Evolutionary conservation across 2,329 filamentous ascomycete species (phyloP).

Genomic region (Sporothrix euskadiensis): DNA sequence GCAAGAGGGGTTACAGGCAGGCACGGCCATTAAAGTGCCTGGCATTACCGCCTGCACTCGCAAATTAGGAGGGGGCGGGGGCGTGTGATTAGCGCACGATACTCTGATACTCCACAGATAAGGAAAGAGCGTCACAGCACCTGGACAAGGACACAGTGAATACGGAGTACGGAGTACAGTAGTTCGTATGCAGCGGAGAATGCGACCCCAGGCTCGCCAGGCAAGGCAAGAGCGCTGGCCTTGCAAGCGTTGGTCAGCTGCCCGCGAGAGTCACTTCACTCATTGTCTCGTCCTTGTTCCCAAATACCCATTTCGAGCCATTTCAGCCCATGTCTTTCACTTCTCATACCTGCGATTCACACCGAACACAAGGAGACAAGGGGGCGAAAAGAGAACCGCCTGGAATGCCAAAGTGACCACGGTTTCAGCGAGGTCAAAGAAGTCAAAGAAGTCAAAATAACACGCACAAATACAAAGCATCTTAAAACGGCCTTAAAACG

Average conservation of each 20-base stretch:
- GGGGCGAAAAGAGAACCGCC: neutral
- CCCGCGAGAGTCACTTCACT: neutral
- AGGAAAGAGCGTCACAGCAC: neutral
- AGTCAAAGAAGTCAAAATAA: neutral
- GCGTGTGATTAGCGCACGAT: slow-evolving; percentile 20
- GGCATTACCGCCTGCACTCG: slow-evolving; percentile 17
- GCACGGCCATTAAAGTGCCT: neutral
- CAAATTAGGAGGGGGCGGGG: slow-evolving; percentile 3
- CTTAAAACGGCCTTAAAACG: slow-evolving; percentile 6
- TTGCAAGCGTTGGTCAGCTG: slow-evolving; percentile 7
- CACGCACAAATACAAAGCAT: neutral
- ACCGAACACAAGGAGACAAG: neutral
- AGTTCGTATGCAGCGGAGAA: neutral
- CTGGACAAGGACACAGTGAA: neutral
- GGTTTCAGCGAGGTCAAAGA: neutral
- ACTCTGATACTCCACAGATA: slow-evolving; percentile 25
- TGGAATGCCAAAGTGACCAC: neutral
- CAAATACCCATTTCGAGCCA: no score
- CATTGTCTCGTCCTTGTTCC: neutral
- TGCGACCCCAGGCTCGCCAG: neutral
- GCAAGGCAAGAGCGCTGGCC: neutral
- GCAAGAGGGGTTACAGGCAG: neutral
- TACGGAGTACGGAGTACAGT: no score
- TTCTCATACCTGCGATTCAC: neutral
- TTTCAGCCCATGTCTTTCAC: neutral